Evolutionary conservation across 768 basidiomycete genomes (phyloP).

Genomic region (Hericium alpestre): DNA sequence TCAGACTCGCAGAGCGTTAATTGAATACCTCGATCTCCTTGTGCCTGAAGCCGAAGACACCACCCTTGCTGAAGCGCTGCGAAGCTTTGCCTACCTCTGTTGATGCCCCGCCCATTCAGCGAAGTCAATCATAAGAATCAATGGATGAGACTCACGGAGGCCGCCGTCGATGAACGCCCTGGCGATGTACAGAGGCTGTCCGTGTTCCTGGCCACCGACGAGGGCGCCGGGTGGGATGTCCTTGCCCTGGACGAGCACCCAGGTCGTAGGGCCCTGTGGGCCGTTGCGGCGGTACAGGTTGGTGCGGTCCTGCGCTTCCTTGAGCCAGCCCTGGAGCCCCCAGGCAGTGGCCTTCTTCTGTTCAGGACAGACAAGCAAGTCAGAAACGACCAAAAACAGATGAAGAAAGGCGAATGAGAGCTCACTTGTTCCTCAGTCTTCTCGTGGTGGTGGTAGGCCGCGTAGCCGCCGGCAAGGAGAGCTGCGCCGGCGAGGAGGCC

Average conservation of each 20-base stretch:
- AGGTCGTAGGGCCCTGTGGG: slow-evolving; percentile 39
- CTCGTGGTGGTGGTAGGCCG: slow-evolving; percentile 45
- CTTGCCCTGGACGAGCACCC: slow-evolving; percentile 52
- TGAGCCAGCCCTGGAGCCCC: slow-evolving; percentile 43
- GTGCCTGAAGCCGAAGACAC: slow-evolving; percentile 49
- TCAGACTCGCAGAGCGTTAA: not conserved
- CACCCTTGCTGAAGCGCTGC: slow-evolving; percentile 45
- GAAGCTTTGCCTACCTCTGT: slow-evolving; percentile 63
- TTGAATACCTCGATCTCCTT: slow-evolving; percentile 46
- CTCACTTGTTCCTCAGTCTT: slow-evolving; percentile 45
- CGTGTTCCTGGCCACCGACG: slow-evolving; percentile 40
- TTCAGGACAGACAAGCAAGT: not conserved
- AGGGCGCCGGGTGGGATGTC: slow-evolving; percentile 51
- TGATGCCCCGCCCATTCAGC: not conserved
- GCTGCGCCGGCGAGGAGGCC: slow-evolving; percentile 49
- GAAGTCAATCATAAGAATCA: not conserved
- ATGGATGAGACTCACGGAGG: slow-evolving; percentile 30
- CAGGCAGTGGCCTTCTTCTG: slow-evolving; percentile 21
- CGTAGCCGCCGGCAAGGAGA: slow-evolving; percentile 37
- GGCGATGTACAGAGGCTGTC: slow-evolving; percentile 44
- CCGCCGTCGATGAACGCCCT: slow-evolving; percentile 50
- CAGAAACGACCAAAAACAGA: not conserved
- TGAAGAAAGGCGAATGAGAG: not conserved
- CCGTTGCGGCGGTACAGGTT: slow-evolving; percentile 34
- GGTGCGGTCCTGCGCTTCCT: slow-evolving; percentile 47